These are phyloP conservation scores for Erodium texanum DNA, from an alignment of 441 rosid species.

Conservation along the genomic window DNA sequence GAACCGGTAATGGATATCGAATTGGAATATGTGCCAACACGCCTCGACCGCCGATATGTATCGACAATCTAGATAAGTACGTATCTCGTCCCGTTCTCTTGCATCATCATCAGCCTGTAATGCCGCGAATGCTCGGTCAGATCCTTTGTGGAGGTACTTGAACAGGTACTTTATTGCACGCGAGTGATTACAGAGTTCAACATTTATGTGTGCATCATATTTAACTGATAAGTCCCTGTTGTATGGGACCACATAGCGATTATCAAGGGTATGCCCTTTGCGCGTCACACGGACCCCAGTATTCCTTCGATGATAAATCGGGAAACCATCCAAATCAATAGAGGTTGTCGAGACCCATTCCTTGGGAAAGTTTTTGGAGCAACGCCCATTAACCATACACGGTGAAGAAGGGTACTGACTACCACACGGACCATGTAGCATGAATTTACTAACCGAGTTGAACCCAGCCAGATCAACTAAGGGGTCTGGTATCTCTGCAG, in stretches of 20 bases:
- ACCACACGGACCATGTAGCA: slow-evolving; percentile 19
- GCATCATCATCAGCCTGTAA: too few relatives aligned
- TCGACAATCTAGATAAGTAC: slow-evolving; percentile 8
- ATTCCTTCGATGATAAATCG: not conserved
- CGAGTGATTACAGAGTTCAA: not conserved
- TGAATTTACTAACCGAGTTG: not conserved
- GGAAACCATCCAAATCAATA: slow-evolving; percentile 4
- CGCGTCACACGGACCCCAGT: not conserved
- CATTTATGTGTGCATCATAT: slow-evolving; percentile 15
- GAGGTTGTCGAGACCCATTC: not conserved
- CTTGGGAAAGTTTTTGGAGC: slow-evolving; percentile 6
- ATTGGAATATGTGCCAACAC: slow-evolving; percentile 15
- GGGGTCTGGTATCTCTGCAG: not conserved
- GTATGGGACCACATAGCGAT: slow-evolving; percentile 12
- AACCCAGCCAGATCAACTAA: not conserved
- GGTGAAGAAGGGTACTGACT: not conserved
- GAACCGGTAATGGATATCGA: slow-evolving; percentile 5
- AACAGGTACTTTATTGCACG: slow-evolving; percentile 15
- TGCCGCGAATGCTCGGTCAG: slow-evolving; percentile 9
- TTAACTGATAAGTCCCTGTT: not conserved
- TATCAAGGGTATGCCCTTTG: not conserved
- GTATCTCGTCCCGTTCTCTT: not conserved
- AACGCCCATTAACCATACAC: not conserved
- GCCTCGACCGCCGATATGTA: slow-evolving; percentile 14
- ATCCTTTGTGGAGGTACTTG: slow-evolving; percentile 18